These are phyloP conservation scores for Fomitopsis schrenkii DNA, from an alignment of 1,284 basidiomycete species.

Conservation along the genomic window DNA sequence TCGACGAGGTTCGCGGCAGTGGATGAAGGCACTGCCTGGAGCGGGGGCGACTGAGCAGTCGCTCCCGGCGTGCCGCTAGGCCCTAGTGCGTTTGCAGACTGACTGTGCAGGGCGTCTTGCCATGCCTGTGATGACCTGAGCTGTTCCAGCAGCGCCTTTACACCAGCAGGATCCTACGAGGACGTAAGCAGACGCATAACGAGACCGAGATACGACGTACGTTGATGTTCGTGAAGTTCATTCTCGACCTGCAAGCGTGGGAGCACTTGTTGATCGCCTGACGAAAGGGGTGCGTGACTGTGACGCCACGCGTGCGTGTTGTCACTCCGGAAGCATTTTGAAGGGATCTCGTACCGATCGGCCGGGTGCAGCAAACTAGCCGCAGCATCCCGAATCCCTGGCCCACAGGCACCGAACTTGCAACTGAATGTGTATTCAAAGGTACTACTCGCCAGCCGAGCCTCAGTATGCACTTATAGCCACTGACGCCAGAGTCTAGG, in stretches of 20 bases:
- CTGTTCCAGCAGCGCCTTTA: constrained; percentile 64
- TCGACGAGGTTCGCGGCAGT: not conserved
- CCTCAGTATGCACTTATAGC: too few relatives aligned
- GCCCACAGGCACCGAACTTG: not conserved
- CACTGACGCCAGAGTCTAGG: too few relatives aligned
- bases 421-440: not conserved
- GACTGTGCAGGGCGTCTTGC: constrained; percentile 41
- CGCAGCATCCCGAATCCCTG: too few relatives aligned
- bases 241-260: constrained; percentile 8
- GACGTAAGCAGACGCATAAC: not conserved
- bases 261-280: not conserved
- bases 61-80: not conserved
- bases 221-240: constrained; percentile 33
- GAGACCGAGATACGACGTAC: constrained; percentile 16
- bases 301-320: not conserved
- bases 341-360: not conserved
- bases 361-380: not conserved
- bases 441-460: too few relatives aligned
- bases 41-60: not conserved
- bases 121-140: constrained; percentile 62
- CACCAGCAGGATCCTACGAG: constrained; percentile 52
- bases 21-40: not conserved
- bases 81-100: constrained; percentile 4
- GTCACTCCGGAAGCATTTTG: not conserved
- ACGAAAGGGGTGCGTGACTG: not conserved